Evolutionary conservation across 2,329 filamentous ascomycete species (phyloP), one percentile per base, ranked within the genome.

Genomic region (Botrytis pseudocinerea): DNA sequence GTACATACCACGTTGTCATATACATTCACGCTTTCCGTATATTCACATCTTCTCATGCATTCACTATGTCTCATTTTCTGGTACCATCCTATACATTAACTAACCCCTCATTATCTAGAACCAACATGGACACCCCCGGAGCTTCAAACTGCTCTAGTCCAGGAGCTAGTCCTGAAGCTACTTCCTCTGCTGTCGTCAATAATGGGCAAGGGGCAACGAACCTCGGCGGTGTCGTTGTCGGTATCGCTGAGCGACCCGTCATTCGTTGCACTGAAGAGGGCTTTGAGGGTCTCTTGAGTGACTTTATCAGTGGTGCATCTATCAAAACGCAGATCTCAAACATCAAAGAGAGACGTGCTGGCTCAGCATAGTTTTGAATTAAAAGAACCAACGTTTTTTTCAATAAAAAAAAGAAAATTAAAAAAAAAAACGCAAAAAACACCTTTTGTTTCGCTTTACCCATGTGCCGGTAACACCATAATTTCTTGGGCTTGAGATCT

Each of bases 221-320:
- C n/a, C 16, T 4, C 16, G 1, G 14, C 14, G 51, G 51, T 0
- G n/a, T 28, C n/a, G 6, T 28, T 28, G 4, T 28, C 51, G 51
- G n/a, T 57, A 8, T 28, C 51, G 51, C 51, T 28, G 3, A 32
- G n/a, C n/a, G 51, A 57, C 51, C 51, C 14, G n/a, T 28, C 51
- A 6, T 57, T 28, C 6, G 0, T 57, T 28, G 12, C n/a, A 57
- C n/a, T 57, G 51, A 57, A 1, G 51, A 7, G n/a, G n/a, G n/a
- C n/a, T 32, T 8, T 14, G 0, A 9, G 1, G 1, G 51, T 2
- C 51, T 57, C n/a, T 3, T 18, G 25, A 18, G 3, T 2, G n/a
- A 57, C 6, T 57, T 57, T 57, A 0, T 1, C 2, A 1, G 2
- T 1, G 25, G 12, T 54, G 0, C 0, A 6, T 1, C 25, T 25